A percentile compares a stretch with the other conserved stretches of the same genome.
Conservation (phyloP, 1,139 yeast species). For the Keqinozyma sinolaborantium region DNA sequence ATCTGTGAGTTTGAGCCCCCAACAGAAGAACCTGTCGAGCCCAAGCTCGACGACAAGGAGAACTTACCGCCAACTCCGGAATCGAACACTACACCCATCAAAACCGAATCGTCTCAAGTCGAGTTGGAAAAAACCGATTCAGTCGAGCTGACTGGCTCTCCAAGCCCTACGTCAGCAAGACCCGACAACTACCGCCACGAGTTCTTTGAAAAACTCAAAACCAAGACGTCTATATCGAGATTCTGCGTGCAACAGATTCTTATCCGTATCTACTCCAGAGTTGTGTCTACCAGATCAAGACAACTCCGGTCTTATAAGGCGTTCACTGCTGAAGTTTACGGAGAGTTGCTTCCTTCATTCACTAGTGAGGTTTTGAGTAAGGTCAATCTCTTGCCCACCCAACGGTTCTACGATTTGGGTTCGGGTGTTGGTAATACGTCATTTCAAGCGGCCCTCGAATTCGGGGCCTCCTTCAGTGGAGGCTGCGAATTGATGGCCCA, state of each 20-base stretch:
- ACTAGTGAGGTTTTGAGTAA: constrained; percentile 65
- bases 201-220: constrained; percentile 29
- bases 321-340: constrained; percentile 87
- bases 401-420: constrained; percentile 78
- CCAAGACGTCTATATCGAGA: constrained; percentile 46
- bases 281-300: constrained; percentile 71
- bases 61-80: constrained; percentile 7
- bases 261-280: constrained; percentile 68
- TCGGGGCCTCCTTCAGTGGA: constrained; percentile 71
- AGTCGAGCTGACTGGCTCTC: background rate
- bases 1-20: constrained; percentile 6
- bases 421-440: constrained; percentile 95
- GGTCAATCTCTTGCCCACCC: constrained; percentile 51
- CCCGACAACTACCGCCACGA: constrained; percentile 19
- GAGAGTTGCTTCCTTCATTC: constrained; percentile 81
- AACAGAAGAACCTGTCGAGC: constrained; percentile 18
- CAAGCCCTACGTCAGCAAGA: constrained; percentile 7
- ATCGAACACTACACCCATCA: background rate
- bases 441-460: constrained; percentile 84
- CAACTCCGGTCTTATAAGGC: constrained; percentile 73
- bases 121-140: background rate
- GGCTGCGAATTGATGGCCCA: constrained; percentile 90
- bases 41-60: constrained; percentile 23
- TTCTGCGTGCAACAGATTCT: constrained; percentile 65
- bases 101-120: background rate